A percentile compares a stretch with the other conserved stretches of the same genome.
These are phyloP conservation scores for Arthrobotrys iridis DNA, from an alignment of 2,329 filamentous ascomycete species.

Conservation along the genomic window DNA sequence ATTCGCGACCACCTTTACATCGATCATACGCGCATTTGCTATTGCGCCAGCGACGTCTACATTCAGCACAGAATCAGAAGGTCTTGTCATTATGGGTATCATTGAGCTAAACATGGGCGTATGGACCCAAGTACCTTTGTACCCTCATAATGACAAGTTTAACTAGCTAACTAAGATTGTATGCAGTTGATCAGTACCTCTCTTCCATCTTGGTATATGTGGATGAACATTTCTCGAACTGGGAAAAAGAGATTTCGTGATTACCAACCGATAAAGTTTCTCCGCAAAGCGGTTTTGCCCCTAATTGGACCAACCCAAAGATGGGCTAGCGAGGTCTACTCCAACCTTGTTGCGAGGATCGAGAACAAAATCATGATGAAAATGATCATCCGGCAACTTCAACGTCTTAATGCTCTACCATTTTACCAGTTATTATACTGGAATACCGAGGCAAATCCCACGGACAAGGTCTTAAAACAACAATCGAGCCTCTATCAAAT, in stretches of 20 bases:
- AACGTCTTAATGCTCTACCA: background rate
- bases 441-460: background rate
- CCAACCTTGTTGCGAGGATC: background rate
- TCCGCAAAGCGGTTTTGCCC: background rate
- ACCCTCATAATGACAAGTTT: background rate
- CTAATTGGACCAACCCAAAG: background rate
- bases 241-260: slow-evolving; percentile 18
- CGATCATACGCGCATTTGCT: slow-evolving; percentile 16
- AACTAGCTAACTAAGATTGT: background rate
- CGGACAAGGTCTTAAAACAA: background rate
- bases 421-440: background rate
- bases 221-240: slow-evolving; percentile 25
- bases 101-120: slow-evolving; percentile 47
- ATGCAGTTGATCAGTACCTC: slow-evolving; percentile 39
- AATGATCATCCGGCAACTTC: background rate
- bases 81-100: slow-evolving; percentile 27
- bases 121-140: background rate
- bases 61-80: slow-evolving; percentile 29
- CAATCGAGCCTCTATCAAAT: background rate
- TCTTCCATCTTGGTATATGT: slow-evolving; percentile 25
- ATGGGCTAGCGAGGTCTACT: background rate
- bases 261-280: slow-evolving; percentile 15
- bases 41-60: slow-evolving; percentile 34
- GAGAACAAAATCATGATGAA: background rate
- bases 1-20: slow-evolving; percentile 22